A percentile compares a stretch with the other conserved stretches of the same genome.
Evolutionary conservation across 176 grass and related monocot genomes (phyloP).

Genomic region (Juncus effusus): DNA sequence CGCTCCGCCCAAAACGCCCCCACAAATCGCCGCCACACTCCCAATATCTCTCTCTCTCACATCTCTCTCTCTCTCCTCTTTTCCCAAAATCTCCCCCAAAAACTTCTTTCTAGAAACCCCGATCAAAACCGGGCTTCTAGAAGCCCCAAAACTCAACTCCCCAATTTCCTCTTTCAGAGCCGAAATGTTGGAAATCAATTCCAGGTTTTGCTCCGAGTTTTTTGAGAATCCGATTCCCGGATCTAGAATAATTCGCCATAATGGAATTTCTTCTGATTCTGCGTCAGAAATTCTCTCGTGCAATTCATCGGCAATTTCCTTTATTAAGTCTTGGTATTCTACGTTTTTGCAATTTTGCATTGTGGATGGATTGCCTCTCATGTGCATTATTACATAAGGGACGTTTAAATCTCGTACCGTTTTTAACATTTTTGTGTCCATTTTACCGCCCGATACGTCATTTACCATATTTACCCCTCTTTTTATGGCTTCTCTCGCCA

Average conservation of each 20-base stretch:
- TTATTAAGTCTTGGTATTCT: constrained; percentile 56
- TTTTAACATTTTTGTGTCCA: constrained; percentile 66
- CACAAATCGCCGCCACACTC: constrained; percentile 35
- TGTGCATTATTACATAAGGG: constrained; percentile 84
- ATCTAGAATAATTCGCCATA: constrained; percentile 86
- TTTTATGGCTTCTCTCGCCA: constrained; percentile 69
- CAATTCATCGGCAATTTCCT: constrained; percentile 72
- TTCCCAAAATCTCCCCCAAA: constrained; percentile 65
- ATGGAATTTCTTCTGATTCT: constrained; percentile 59
- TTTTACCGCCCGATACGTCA: constrained; percentile 67
- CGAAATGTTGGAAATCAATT: constrained; percentile 48
- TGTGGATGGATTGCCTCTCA: constrained; percentile 70
- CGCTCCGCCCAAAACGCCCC: constrained; percentile 62
- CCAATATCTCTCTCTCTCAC: constrained; percentile 62
- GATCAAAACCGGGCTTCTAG: constrained; percentile 63
- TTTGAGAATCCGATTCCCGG: constrained; percentile 92
- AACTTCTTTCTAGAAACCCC: constrained; percentile 73
- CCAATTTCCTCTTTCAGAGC: constrained; percentile 53
- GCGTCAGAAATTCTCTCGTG: constrained; percentile 42
- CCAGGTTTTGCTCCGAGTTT: constrained; percentile 44
- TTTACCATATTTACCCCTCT: constrained; percentile 79
- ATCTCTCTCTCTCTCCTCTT: background rate
- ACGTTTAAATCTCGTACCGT: constrained; percentile 66
- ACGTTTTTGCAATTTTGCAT: constrained; percentile 84
- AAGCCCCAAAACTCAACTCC: constrained; percentile 62